A percentile compares a stretch with the other conserved stretches of the same genome.
phyloP scores from a whole-genome alignment of 192 early-diverging fungal genomes.

The Backusella circina region DNA sequence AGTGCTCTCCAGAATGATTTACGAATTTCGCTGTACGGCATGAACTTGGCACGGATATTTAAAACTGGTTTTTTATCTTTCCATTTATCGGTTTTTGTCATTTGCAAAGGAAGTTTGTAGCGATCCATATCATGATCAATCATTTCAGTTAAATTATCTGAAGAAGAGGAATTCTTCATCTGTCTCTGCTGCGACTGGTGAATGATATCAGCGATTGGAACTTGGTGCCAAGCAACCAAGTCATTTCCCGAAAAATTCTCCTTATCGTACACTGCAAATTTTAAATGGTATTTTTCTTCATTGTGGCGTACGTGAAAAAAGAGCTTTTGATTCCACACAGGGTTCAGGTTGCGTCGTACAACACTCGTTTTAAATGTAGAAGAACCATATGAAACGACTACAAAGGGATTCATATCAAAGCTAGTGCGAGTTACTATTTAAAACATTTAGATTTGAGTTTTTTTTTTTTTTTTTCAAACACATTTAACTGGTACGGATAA shows the following conservation, averaged over 20 bases:
- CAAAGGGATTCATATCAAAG: slow-evolving; percentile 84
- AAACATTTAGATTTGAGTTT: background rate
- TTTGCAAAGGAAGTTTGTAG: slow-evolving; percentile 32
- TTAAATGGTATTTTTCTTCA: slow-evolving; percentile 42
- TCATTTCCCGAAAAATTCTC: slow-evolving; percentile 71
- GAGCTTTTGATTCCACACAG: slow-evolving; percentile 72
- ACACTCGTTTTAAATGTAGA: slow-evolving; percentile 67
- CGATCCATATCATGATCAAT: slow-evolving; percentile 43
- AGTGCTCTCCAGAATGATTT: slow-evolving; percentile 70
- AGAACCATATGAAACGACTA: slow-evolving; percentile 64
- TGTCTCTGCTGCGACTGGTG: background rate
- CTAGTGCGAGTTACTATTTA: slow-evolving; percentile 42
- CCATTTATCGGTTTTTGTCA: slow-evolving; percentile 36
- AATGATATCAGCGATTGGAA: slow-evolving; percentile 53
- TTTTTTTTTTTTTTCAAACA: background rate
- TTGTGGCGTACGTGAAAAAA: slow-evolving; percentile 51
- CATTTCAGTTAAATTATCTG: background rate
- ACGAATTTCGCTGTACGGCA: slow-evolving; percentile 59
- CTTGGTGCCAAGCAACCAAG: slow-evolving; percentile 45
- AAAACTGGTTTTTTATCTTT: slow-evolving; percentile 41
- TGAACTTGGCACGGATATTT: slow-evolving; percentile 56
- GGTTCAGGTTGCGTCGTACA: slow-evolving; percentile 63
- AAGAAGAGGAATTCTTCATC: background rate
- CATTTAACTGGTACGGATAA: background rate
- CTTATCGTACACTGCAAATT: slow-evolving; percentile 69